Evolutionary conservation across 1,139 yeast genomes (phyloP), one percentile per base, ranked within the genome.

Genomic region (Suhomyces yuchorum): DNA sequence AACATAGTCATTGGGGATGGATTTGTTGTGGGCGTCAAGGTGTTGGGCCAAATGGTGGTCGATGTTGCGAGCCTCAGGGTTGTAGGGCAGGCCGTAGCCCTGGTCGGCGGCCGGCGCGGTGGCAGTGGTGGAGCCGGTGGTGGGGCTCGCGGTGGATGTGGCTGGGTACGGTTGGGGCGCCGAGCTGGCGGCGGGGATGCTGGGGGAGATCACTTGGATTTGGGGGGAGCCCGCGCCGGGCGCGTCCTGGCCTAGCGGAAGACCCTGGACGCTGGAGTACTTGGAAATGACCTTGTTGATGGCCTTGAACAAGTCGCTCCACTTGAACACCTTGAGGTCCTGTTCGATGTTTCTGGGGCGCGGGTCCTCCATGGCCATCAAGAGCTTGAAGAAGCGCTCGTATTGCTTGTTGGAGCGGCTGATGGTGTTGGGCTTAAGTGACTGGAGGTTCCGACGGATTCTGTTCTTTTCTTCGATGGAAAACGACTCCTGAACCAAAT

Each of bases 261-360:
- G 12, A 14, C 30, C 42, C 26, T 47, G 48, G 33, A 50, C 42
- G 24, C 47, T 61, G 14, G 75, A 68, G 59, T 85, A 85, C 62
- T 85, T 85, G 40, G 84, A 72, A 42, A 84, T 71, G n/a, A 85
- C 86, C 58, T 82, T 84, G 37, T 71, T 67, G 44, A 85, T 62
- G 0, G 91, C 91, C 37, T 67, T 70, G 35, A 71, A 75, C 33
- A 85, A 66, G 46, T 76, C 75, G 19, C 66, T 58, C 91, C 91
- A 85, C 33, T 72, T 71, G 57, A 85, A 82, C 4, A 85, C 90
- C 60, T 85, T 85, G 52, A 85, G 80, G 59, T 85, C 88, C 60
- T 85, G 85, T 58, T 84, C 90, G 47, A 85, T 85, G 57, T 84
- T 84, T 37, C 91, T 68, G 3, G 91, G 91, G 54, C 84, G 73